phyloP scores from a whole-genome alignment of 2,329 filamentous ascomycete species.

The Clarireedia monteithiana region DNA sequence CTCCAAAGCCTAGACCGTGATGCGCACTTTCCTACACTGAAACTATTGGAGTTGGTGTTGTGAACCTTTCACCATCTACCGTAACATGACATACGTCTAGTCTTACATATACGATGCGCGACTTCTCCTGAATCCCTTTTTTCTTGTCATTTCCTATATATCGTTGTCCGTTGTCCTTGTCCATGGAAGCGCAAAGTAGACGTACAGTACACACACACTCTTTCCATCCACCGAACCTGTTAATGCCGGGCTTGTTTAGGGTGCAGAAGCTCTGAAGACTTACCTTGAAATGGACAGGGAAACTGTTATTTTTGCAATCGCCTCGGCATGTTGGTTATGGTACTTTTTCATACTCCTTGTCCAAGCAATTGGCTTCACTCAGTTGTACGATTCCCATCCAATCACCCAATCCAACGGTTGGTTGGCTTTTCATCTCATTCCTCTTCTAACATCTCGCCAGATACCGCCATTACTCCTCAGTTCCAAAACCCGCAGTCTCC shows the following conservation, averaged over 20 bases:
- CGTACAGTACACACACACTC: not conserved
- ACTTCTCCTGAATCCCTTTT: no score
- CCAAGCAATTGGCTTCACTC: slow-evolving; percentile 46
- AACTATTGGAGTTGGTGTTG: no score
- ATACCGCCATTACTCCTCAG: slow-evolving; percentile 45
- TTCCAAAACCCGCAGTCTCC: slow-evolving; percentile 42
- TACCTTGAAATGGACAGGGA: slow-evolving; percentile 12
- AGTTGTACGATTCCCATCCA: slow-evolving; percentile 37
- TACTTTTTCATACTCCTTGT: slow-evolving; percentile 44
- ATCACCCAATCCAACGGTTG: not conserved
- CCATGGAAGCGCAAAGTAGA: no score
- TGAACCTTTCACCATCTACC: no score
- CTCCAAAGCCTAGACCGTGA: no score
- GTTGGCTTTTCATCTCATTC: not conserved
- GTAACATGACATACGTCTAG: no score
- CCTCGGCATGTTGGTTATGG: slow-evolving; percentile 45
- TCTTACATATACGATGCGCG: no score
- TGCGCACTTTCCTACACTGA: no score
- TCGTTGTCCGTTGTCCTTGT: no score
- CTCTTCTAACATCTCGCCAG: slow-evolving; percentile 28
- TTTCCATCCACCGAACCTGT: not conserved
- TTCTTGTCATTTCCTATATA: no score
- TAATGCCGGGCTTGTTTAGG: not conserved
- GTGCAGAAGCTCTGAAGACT: not conserved
- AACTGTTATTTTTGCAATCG: slow-evolving; percentile 28